Conservation (phyloP, 2,329 filamentous ascomycete species). For the Penicillium nordicum region DNA sequence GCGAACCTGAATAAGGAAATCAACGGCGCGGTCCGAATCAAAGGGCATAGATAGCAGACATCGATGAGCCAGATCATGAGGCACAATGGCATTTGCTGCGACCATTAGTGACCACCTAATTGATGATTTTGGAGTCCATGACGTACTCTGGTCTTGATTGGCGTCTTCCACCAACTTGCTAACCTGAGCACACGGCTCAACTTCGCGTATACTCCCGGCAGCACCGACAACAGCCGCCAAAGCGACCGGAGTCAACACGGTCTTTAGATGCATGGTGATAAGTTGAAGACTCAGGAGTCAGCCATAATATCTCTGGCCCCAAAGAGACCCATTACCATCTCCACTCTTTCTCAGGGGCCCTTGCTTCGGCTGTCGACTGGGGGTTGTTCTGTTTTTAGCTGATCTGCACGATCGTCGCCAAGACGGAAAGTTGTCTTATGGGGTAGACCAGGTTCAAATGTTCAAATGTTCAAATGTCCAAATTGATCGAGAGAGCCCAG, state of each 20-base stretch:
- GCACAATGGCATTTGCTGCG: slow-evolving; percentile 12
- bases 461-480: background rate
- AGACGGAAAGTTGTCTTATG: slow-evolving; percentile 8
- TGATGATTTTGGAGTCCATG: background rate
- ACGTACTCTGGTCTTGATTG: slow-evolving; percentile 17
- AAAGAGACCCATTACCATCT: slow-evolving; percentile 1
- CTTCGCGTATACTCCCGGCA: slow-evolving; percentile 10
- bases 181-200: slow-evolving; percentile 23
- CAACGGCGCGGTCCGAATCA: slow-evolving; percentile 21
- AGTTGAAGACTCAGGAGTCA: slow-evolving; percentile 8
- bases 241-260: slow-evolving; percentile 11
- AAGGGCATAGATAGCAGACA: slow-evolving; percentile 33
- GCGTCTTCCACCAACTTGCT: slow-evolving; percentile 16
- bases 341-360: slow-evolving; percentile 24
- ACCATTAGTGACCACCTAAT: slow-evolving; percentile 9
- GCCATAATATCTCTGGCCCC: background rate
- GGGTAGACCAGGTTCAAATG: slow-evolving; percentile 1
- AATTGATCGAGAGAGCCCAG: background rate
- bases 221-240: slow-evolving; percentile 13
- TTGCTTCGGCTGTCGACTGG: slow-evolving; percentile 11
- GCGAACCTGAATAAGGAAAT: slow-evolving; percentile 24
- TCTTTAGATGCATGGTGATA: slow-evolving; percentile 16
- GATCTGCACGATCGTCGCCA: slow-evolving; percentile 22
- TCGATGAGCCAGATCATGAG: slow-evolving; percentile 21
- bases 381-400: slow-evolving; percentile 15